Base-by-base conservation (phyloP, 768 basidiomycete genomes). In the Trametes villosa region DNA sequence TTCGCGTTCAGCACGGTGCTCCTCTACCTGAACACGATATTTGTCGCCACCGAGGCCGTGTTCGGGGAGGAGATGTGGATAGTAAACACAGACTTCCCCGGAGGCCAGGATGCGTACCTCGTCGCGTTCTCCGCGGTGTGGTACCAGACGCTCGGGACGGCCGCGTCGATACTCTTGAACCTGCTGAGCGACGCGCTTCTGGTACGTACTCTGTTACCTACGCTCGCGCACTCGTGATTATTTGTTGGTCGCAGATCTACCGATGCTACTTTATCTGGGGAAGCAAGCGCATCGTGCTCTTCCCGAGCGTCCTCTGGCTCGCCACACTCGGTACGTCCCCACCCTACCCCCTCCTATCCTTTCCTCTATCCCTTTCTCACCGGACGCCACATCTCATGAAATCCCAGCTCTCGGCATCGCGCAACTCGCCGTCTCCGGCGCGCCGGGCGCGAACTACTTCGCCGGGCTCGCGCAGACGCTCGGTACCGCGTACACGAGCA, bases 31-130 rank as follows among this genome's bases (percentile, higher is more conserved):
- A 70, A 70, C 67, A 75, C 77, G 4, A 52, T 75, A 13, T 76
- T 68, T 54, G 60, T 74, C 31, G 65, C 67, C 29, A 65, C 65
- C 38, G 64, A 74, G 38, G 59, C 63, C 26, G n/a, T 75, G 15
- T 73, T 75, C 18, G 73, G 72, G 2, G 68, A 77, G 53, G 67
- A 68, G 38, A 72, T 76, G 67, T 80, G 79, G 78, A 59, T 80
- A 15, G 63, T 62, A 7, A 50, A 76, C 20, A 52, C 62, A 3
- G 46, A 62, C 20, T 74, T 65, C 40, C 75, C 75, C 3, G 78
- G 77, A 0, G 78, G 79, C 0, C 70, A 70, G 17, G 68, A 68
- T 7, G 72, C 67, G 17, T 79, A 78, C 57, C 68, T 75, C 45
- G 63, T 51, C 13, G 41, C 62, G 26, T 57, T 75, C 49, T 45